Percentiles rank a stretch among this genome's conserved stretches.
These are phyloP conservation scores for Daedaleopsis nitida DNA, from an alignment of 768 basidiomycete species.

Conservation along the genomic window DNA sequence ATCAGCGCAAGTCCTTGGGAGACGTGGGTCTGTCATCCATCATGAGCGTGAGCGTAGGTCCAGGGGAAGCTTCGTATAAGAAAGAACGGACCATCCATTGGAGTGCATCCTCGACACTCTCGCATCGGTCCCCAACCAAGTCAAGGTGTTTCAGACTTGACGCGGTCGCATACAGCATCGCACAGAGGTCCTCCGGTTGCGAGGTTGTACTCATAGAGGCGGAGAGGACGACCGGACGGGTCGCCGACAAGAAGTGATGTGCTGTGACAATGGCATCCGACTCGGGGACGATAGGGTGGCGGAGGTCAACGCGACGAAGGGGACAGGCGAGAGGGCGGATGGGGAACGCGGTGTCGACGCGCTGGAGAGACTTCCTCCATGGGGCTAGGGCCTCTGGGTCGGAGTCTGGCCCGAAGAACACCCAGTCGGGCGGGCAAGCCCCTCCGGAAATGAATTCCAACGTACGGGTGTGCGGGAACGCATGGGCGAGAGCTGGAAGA, in stretches of 20 bases:
- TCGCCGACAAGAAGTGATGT: conserved; percentile 14
- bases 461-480: conserved; percentile 18
- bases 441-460: conserved; percentile 18
- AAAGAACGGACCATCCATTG: conserved; percentile 18
- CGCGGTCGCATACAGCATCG: conserved; percentile 10
- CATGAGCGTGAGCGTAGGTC: not conserved
- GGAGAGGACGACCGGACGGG: conserved; percentile 18
- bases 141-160: conserved; percentile 16
- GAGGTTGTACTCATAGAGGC: conserved; percentile 4
- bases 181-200: conserved; percentile 11
- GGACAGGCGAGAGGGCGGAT: conserved; percentile 15
- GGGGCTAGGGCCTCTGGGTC: not conserved
- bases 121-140: conserved; percentile 17
- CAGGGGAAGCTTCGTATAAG: not conserved
- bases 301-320: conserved; percentile 13
- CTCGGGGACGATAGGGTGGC: conserved; percentile 16
- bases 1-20: conserved; percentile 1
- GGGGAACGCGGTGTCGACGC: conserved; percentile 18
- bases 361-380: conserved; percentile 16
- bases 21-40: not conserved
- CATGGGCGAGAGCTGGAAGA: conserved; percentile 15
- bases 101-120: conserved; percentile 5
- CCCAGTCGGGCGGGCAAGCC: conserved; percentile 20
- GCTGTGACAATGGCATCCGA: conserved; percentile 7
- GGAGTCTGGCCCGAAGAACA: conserved; percentile 2